Conservation (phyloP, 1,139 yeast genomes). For the Suhomyces guaymorum region DNA sequence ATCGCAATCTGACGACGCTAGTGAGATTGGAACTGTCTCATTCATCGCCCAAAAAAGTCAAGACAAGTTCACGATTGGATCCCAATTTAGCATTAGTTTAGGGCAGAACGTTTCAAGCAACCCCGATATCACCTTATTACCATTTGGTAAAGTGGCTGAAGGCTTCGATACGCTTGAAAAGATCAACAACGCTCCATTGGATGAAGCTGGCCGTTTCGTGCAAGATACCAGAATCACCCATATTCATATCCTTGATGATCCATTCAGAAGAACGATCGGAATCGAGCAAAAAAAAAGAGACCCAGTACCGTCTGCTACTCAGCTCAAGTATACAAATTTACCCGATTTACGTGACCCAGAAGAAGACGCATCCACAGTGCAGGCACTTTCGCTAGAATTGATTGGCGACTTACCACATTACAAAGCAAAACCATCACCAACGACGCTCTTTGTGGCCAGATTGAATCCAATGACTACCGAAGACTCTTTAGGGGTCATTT, state of each 20-base stretch:
- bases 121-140: conserved; percentile 22
- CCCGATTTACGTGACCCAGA: conserved; percentile 15
- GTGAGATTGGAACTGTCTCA: conserved; percentile 2
- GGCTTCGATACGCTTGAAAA: conserved; percentile 49
- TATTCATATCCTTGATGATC: conserved; percentile 54
- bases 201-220: conserved; percentile 39
- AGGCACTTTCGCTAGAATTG: conserved; percentile 62
- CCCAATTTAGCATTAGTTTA: conserved; percentile 32
- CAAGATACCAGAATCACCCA: conserved; percentile 55
- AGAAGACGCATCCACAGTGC: conserved; percentile 42
- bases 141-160: conserved; percentile 56
- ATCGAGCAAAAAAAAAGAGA: conserved; percentile 2
- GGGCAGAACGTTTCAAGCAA: conserved; percentile 20
- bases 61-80: conserved; percentile 19
- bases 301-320: conserved; percentile 10
- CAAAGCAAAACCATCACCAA: conserved; percentile 60
- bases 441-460: conserved; percentile 61
- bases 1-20: background rate
- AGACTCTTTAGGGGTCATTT: conserved; percentile 55
- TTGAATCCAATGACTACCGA: conserved; percentile 60
- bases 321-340: conserved; percentile 15
- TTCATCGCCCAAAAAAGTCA: conserved; percentile 13
- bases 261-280: conserved; percentile 33
- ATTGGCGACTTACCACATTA: conserved; percentile 67
- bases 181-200: conserved; percentile 43